Evolutionary conservation across 2,329 filamentous ascomycete species (phyloP).

Genomic region (Phyllosticta citriasiana): DNA sequence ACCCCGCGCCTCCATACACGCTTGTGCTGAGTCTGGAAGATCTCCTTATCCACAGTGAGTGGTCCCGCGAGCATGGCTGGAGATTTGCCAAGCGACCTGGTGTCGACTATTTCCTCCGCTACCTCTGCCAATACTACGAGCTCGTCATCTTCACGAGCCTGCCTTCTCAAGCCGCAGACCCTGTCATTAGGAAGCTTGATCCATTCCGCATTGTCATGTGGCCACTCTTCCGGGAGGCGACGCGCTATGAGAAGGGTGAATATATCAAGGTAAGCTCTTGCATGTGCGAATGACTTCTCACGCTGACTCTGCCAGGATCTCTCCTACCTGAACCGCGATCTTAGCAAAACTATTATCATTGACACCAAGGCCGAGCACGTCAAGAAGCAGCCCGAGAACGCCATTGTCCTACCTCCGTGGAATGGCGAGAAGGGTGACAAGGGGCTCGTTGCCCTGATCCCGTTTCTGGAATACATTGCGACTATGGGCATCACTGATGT

Average conservation of each 20-base stretch:
- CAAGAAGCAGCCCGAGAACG: slow-evolving; percentile 89
- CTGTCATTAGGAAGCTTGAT: slow-evolving; percentile 84
- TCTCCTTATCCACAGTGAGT: slow-evolving; percentile 87
- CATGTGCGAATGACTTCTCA: not conserved
- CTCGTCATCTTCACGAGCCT: slow-evolving; percentile 90
- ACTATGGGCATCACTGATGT: slow-evolving; percentile 88
- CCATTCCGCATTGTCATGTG: slow-evolving; percentile 92
- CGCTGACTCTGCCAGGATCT: slow-evolving; percentile 57
- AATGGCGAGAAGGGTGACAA: slow-evolving; percentile 72
- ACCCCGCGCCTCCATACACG: slow-evolving; percentile 81
- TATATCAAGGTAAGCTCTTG: slow-evolving; percentile 69
- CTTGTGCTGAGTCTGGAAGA: slow-evolving; percentile 89
- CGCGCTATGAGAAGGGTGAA: slow-evolving; percentile 89
- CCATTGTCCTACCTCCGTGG: slow-evolving; percentile 87
- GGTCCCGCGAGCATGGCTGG: slow-evolving; percentile 91
- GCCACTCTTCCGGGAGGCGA: slow-evolving; percentile 93
- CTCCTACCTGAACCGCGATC: slow-evolving; percentile 92
- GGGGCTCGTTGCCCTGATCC: slow-evolving; percentile 79
- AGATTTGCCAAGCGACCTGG: slow-evolving; percentile 89
- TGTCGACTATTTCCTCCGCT: slow-evolving; percentile 93
- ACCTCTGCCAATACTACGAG: slow-evolving; percentile 96
- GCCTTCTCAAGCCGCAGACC: slow-evolving; percentile 74
- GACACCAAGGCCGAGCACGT: slow-evolving; percentile 79
- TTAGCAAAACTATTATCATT: slow-evolving; percentile 90
- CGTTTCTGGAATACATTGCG: slow-evolving; percentile 94